These are phyloP conservation scores for Rhodotorula sp. DNA, from an alignment of 1,284 basidiomycete genomes.

Conservation along the genomic window DNA sequence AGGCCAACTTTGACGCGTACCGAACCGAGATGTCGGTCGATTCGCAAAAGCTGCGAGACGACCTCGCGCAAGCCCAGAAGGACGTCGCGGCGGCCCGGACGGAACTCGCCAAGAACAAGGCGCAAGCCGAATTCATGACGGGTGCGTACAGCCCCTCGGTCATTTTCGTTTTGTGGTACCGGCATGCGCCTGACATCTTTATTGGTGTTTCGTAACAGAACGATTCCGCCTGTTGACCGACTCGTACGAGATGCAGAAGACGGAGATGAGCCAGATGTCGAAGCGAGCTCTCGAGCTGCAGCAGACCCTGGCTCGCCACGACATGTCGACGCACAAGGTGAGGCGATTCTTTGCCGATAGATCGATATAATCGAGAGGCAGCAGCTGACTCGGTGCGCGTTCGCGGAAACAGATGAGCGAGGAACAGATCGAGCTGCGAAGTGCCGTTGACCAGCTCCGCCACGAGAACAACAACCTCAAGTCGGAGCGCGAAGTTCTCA, in stretches of 20 bases:
- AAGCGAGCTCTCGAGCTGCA: slow-evolving; percentile 48
- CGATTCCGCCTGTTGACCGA: slow-evolving; percentile 50
- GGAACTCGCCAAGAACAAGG: slow-evolving; percentile 73
- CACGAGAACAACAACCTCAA: slow-evolving; percentile 80
- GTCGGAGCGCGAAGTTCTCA: slow-evolving; percentile 89
- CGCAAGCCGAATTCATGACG: slow-evolving; percentile 67
- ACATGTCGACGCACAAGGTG: slow-evolving; percentile 52
- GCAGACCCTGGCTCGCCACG: slow-evolving; percentile 46
- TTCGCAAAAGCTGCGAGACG: slow-evolving; percentile 65
- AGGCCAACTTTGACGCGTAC: slow-evolving; percentile 72
- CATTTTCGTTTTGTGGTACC: slow-evolving; percentile 42
- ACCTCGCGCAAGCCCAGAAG: slow-evolving; percentile 63
- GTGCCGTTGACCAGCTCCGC: slow-evolving; percentile 67
- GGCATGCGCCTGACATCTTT: slow-evolving; percentile 28
- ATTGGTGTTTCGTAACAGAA: slow-evolving; percentile 46
- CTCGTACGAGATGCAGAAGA: slow-evolving; percentile 48
- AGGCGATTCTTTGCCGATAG: slow-evolving; percentile 48
- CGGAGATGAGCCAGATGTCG: slow-evolving; percentile 46
- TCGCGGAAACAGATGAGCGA: slow-evolving; percentile 57
- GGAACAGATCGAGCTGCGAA: slow-evolving; percentile 61
- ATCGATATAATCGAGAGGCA: slow-evolving; percentile 49
- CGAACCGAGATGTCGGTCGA: slow-evolving; percentile 72
- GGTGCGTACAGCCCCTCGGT: slow-evolving; percentile 45
- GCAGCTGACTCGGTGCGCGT: slow-evolving; percentile 39
- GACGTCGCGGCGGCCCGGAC: slow-evolving; percentile 66